Conservation (phyloP, 805 yeast species). For the Alloascoidea hylecoeti region DNA sequence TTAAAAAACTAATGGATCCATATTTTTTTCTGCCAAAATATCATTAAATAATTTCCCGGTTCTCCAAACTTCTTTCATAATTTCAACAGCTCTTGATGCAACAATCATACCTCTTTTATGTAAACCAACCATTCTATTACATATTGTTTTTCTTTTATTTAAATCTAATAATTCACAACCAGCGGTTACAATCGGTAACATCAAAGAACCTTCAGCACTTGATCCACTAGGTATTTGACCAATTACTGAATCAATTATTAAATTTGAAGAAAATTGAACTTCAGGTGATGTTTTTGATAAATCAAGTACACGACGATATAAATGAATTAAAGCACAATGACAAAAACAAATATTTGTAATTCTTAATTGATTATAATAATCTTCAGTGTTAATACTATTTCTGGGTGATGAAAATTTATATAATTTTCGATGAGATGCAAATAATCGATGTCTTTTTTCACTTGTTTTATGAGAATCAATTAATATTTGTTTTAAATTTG, state of each 20-base stretch:
- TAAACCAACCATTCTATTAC: slow-evolving; percentile 25
- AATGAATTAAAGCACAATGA: slow-evolving; percentile 37
- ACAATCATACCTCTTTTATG: slow-evolving; percentile 27
- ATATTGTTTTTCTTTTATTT: slow-evolving; percentile 20
- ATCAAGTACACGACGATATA: slow-evolving; percentile 39
- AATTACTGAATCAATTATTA: slow-evolving; percentile 22
- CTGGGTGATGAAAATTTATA: slow-evolving; percentile 8
- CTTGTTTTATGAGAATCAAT: slow-evolving; percentile 11
- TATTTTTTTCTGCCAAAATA: slow-evolving; percentile 25
- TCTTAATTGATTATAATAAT: slow-evolving; percentile 15
- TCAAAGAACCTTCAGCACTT: slow-evolving; percentile 39
- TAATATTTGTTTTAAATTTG: slow-evolving; percentile 23
- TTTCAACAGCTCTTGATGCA: slow-evolving; percentile 28
- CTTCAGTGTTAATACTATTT: slow-evolving; percentile 11
- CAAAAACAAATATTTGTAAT: slow-evolving; percentile 38
- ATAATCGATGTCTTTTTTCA: slow-evolving; percentile 5
- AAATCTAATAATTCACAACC: slow-evolving; percentile 39
- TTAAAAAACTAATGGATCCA: slow-evolving; percentile 30
- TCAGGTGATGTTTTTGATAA: slow-evolving; percentile 29
- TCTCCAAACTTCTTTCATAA: slow-evolving; percentile 41
- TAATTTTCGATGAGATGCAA: slow-evolving; percentile 5
- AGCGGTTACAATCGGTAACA: slow-evolving; percentile 40
- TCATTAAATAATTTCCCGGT: slow-evolving; percentile 37
- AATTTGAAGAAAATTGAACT: slow-evolving; percentile 32
- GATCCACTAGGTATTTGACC: slow-evolving; percentile 27